Base-by-base conservation (phyloP, 331 rosid genomes). In the Arachis monticola region DNA sequence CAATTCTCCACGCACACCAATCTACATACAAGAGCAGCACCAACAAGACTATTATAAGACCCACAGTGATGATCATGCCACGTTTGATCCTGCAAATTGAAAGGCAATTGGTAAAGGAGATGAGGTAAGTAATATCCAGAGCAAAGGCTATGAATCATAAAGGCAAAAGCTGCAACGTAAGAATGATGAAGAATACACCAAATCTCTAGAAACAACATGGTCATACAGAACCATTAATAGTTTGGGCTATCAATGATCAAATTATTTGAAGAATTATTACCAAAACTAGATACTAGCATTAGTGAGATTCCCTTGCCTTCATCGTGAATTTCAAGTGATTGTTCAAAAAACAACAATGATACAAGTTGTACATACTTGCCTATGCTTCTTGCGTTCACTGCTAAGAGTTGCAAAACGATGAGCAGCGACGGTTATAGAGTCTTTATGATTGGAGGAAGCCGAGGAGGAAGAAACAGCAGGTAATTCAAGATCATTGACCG, bases 1-100 rank as follows among this genome's bases (percentile, higher is more conserved):
- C 96, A 58, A 92, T 87, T 78, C 87, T 85, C 98, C 97, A 94
- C 14, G 94, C 93, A 82, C 97, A 94, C 87, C 90, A 91, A 85
- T 94, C 98, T 64, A 92, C 91, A 70, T 84, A 94, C 72, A 88
- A 64, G 64, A 91, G 92, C 70, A 94, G 83, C 64, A 81, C 75
- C 5, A 80, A 74, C 83, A 88, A 70, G 88, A 85, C 81, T 27
- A 84, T 11, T 75, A 90, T 82, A 70, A 94, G 86, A 40, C 90
- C 95, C 31, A 76, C 4, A 64, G 87, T 90, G 70, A 89, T 86
- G 64, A 90, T 79, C 73, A 86, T 60, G 47, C 96, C 97, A 70
- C 68, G 70, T 73, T 83, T 80, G 74, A 80, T 81, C 95, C 99
- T 94, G 99, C 80, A 87, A 77, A 70, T 12, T 31, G 42, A 70